Evolutionary conservation across 2,329 filamentous ascomycete species (phyloP), one percentile per base, ranked within the genome.

Genomic region (Talaromyces sp.): DNA sequence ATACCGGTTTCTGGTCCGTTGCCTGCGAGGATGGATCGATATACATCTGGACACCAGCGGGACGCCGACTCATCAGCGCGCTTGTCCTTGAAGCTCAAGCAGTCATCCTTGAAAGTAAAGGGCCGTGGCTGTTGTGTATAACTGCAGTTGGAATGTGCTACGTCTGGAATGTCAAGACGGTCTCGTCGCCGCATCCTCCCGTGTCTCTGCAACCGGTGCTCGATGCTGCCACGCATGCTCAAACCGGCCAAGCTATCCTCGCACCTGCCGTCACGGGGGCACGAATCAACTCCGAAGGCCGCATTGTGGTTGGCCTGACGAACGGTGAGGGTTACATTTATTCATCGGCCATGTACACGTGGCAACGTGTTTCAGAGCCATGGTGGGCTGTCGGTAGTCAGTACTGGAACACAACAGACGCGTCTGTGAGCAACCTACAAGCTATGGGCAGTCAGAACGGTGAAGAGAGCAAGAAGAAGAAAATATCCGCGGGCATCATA

Each of bases 381-480:
- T 99, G 95, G 95, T 99, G 95, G 92, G 93, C 93, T 0, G 92
- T 98, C 0, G 93, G 93, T 18, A 96, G 91, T 69, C 95, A 99
- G 73, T 99, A 99, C 75, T 99, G 95, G 96, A 98, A 99, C 76
- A 96, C 92, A 0, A 96, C 92, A 60, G 95, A 97, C 71, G 92
- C 92, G 1, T 92, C 92, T 0, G 87, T 96, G 60, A 88, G 90
- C 55, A 90, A 92, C 58, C 77, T 96, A 40, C 88, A 92, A 67
- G 87, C 90, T 55, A 88, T 87, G 1, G 86, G 87, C 9, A 83
- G 88, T 7, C 86, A 88, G 0, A 81, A 86, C 1, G 81, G 81
- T 44, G 77, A 80, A 8, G 75, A 79, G n/a, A 69, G 80, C 8
- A 81, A 80, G 64, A 80, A 82, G 21, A 78, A 85, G 0, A 63